Conservation (phyloP, 225 moss, liverwort and hornwort genomes). For the Asterella californica region DNA sequence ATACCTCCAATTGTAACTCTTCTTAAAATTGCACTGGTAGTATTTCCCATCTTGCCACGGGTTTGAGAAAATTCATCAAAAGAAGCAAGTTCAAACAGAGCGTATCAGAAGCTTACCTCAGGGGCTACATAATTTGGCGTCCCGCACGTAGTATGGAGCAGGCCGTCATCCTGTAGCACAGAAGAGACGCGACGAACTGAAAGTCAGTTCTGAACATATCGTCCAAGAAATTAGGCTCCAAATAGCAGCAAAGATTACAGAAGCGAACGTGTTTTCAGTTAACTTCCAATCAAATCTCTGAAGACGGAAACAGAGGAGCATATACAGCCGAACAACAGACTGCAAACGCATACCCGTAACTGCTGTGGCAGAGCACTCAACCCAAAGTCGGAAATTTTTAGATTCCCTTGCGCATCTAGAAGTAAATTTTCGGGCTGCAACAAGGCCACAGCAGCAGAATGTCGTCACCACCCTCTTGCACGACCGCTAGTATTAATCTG, state of each 20-base stretch:
- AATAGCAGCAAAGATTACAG: not conserved
- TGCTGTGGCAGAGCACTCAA: conserved; percentile 98
- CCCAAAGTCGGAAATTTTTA: conserved; percentile 99
- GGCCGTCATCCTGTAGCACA: conserved; percentile 80
- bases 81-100: not conserved
- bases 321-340: not conserved
- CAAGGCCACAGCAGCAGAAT: not conserved
- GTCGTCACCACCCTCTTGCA: not conserved
- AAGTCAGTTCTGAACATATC: not conserved
- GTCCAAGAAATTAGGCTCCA: not conserved
- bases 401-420: conserved; percentile 68
- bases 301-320: not conserved
- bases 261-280: not conserved
- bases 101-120: conserved; percentile 48
- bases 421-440: conserved; percentile 97
- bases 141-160: conserved; percentile 97
- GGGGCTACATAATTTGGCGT: conserved; percentile 99
- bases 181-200: not conserved
- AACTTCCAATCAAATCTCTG: not conserved
- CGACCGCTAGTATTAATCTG: not conserved
- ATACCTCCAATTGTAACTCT: not conserved
- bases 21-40: not conserved
- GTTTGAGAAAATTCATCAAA: not conserved
- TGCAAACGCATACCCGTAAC: conserved; percentile 60
- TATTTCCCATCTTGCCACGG: not conserved